Evolutionary conservation across 257 asterid genomes (phyloP).

Genomic region (Solanum pinnatisectum): DNA sequence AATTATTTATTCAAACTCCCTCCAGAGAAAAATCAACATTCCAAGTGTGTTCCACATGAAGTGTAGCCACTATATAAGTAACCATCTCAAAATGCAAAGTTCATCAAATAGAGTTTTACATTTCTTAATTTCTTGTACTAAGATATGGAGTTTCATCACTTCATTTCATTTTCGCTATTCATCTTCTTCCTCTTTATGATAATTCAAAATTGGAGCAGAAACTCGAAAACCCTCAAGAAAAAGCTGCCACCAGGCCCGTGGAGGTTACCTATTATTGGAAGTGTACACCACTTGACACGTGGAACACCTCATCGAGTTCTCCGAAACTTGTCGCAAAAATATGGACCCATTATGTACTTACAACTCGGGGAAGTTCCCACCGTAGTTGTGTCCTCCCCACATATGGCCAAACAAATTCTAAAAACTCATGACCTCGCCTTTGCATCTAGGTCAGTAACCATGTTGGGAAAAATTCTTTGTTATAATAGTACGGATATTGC

Average conservation of each 20-base stretch:
- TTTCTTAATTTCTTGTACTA: neutral
- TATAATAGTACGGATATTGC: neutral
- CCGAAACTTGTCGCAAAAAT: neutral
- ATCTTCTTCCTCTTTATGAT: neutral
- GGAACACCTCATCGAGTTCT: constrained; percentile 12
- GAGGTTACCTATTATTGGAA: constrained; percentile 16
- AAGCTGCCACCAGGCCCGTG: neutral
- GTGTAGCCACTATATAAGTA: neutral
- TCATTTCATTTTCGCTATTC: neutral
- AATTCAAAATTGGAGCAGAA: neutral
- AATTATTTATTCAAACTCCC: neutral
- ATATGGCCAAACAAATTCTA: neutral
- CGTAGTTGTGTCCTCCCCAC: neutral
- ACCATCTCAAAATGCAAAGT: neutral
- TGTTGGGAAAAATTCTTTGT: neutral
- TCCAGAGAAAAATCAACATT: neutral
- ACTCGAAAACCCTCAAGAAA: neutral
- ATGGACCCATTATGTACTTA: constrained; percentile 6
- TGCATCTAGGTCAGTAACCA: constrained; percentile 3
- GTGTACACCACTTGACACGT: neutral
- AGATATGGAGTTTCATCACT: neutral
- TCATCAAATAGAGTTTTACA: neutral
- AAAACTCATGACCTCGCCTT: constrained; percentile 13
- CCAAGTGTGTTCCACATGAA: neutral
- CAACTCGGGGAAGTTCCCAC: constrained; percentile 8